Conservation (phyloP, 2,329 filamentous ascomycete genomes). For the Nannizziopsis barbatae region DNA sequence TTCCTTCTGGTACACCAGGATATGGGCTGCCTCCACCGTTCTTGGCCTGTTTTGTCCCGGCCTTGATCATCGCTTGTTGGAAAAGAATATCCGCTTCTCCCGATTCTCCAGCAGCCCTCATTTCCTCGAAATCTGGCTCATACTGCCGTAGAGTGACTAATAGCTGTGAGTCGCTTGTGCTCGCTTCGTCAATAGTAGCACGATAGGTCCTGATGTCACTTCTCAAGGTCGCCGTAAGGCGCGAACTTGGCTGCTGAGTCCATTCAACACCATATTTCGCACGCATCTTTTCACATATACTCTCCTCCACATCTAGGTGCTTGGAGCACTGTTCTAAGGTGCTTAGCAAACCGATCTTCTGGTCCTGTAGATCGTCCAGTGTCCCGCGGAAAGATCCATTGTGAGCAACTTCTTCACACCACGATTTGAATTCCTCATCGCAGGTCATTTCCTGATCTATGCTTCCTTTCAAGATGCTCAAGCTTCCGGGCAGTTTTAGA, state of each 20-base stretch:
- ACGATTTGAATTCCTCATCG: conserved; percentile 82
- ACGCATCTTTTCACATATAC: conserved; percentile 97
- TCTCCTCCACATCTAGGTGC: conserved; percentile 92
- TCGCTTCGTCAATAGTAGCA: conserved; percentile 80
- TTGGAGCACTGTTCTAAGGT: conserved; percentile 71
- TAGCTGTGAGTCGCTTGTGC: conserved; percentile 72
- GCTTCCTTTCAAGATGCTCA: conserved; percentile 85
- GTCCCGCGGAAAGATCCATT: conserved; percentile 68
- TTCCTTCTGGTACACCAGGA: conserved; percentile 52
- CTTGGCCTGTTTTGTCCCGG: conserved; percentile 46
- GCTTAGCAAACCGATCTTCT: conserved; percentile 63
- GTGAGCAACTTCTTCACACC: conserved; percentile 85
- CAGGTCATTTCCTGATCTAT: conserved; percentile 80
- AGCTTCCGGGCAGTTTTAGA: conserved; percentile 72
- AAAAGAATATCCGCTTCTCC: conserved; percentile 83
- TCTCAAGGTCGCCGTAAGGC: conserved; percentile 75
- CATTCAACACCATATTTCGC: conserved; percentile 93
- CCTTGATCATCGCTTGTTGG: conserved; percentile 72
- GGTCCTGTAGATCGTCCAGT: conserved; percentile 65
- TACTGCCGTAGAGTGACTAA: conserved; percentile 75
- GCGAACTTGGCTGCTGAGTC: conserved; percentile 91
- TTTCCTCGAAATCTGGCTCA: conserved; percentile 83
- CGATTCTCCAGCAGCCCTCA: conserved; percentile 76
- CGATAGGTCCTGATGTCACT: conserved; percentile 80
- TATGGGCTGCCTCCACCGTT: conserved; percentile 53